Conservation (phyloP, 2,329 filamentous ascomycete genomes). For the Cytospora chrysosperma region DNA sequence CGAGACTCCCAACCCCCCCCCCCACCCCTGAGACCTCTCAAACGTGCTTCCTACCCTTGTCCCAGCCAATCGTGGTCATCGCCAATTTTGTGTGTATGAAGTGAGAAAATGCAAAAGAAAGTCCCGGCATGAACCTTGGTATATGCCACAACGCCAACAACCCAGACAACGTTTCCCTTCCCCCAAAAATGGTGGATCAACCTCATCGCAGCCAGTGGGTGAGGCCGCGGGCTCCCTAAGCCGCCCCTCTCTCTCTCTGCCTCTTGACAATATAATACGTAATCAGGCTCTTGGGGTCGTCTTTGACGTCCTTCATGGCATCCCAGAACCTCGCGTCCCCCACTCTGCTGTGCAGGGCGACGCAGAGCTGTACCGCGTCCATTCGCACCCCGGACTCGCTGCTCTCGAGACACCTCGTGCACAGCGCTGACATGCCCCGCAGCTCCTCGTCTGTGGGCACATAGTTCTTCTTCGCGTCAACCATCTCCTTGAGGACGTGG, state of each 20-base stretch:
- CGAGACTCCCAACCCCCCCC: background rate
- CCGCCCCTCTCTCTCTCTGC: constrained; percentile 49
- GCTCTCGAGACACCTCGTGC: constrained; percentile 59
- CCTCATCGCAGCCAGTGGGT: background rate
- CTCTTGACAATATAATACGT: constrained; percentile 79
- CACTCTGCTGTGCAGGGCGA: constrained; percentile 64
- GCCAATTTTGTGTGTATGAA: background rate
- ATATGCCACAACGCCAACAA: background rate
- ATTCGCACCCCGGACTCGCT: constrained; percentile 64
- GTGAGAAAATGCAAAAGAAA: background rate
- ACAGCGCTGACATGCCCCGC: constrained; percentile 48
- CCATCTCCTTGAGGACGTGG: constrained; percentile 59
- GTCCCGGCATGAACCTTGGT: background rate
- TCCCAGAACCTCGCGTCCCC: constrained; percentile 67
- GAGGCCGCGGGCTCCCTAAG: constrained; percentile 10
- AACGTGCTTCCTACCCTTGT: background rate
- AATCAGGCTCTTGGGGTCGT: constrained; percentile 73
- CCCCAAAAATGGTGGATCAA: too few relatives aligned
- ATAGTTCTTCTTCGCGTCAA: constrained; percentile 50
- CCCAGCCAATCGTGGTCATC: background rate
- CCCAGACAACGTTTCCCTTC: background rate
- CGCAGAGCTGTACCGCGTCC: constrained; percentile 78
- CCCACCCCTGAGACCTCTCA: background rate
- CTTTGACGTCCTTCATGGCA: constrained; percentile 60
- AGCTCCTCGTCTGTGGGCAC: constrained; percentile 52